A percentile compares a stretch with the other conserved stretches of the same genome.
Evolutionary conservation across 176 grass and related monocot species (phyloP).

Genomic region (Musa beccarii): DNA sequence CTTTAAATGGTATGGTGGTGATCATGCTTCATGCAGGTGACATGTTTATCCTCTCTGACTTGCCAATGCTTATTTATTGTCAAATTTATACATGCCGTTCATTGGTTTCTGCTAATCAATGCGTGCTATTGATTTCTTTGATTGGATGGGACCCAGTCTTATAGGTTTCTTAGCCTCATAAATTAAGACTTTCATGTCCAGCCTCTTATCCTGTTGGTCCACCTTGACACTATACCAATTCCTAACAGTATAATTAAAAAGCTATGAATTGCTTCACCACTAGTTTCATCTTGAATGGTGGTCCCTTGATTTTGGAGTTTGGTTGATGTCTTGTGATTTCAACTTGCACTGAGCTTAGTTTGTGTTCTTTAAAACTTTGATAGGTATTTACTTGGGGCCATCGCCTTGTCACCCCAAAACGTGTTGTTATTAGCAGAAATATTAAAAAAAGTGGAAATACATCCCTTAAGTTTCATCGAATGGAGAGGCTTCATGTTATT

Average conservation of each 20-base stretch:
- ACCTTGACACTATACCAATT: neutral
- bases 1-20: neutral
- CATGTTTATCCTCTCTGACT: neutral
- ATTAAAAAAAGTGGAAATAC: conserved; percentile 83
- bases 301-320: neutral
- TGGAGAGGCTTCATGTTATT: conserved; percentile 79
- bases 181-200: neutral
- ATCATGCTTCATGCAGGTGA: neutral
- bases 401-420: conserved; percentile 79
- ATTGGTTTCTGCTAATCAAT: neutral
- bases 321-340: neutral
- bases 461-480: conserved; percentile 85
- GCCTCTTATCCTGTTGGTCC: neutral
- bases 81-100: neutral
- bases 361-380: neutral
- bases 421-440: conserved; percentile 72
- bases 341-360: neutral
- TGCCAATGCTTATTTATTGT: neutral
- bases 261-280: neutral
- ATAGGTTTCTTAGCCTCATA: neutral
- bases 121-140: neutral
- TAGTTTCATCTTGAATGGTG: neutral
- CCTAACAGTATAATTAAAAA: neutral
- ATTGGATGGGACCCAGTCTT: neutral
- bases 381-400: conserved; percentile 98